Base-by-base conservation (phyloP, 2,329 filamentous ascomycete genomes). In the Nigrospora osmanthi region DNA sequence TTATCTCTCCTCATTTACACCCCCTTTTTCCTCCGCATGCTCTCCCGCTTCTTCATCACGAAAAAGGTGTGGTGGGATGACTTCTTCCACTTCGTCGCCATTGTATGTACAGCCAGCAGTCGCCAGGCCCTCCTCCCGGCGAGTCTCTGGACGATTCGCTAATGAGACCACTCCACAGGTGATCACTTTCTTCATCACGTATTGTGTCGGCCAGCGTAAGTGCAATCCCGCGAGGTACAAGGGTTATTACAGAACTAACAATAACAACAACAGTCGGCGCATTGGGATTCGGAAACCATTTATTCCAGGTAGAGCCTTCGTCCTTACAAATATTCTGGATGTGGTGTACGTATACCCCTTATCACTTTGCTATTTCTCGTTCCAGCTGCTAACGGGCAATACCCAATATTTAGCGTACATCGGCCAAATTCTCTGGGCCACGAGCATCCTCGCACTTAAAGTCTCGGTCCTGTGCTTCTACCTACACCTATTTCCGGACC, bases 401-500 rank as follows among this genome's bases (percentile, higher is more conserved):
- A n/a, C 19, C 28, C 10, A 13, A 17, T 28, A 4, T 28, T 11
- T 23, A 42, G 40, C 35, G 19, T 42, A 42, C n/a, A 31, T 42
- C n/a, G 35, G 40, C 14, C 40, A 42, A 33, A 23, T 36, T 13
- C 40, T 42, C 13, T 42, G 40, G 40, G 40, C 40, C n/a, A 28
- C 35, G 17, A 42, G 35, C n/a, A 42, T 42, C 19, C 40, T 42
- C 13, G 32, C 33, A 0, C 33, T 42, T 4, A 42, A 42, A 11
- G 35, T 42, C 14, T 42, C 40, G 3, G 28, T 42, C 19, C n/a
- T 42, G 33, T 42, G 40, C 33, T 34, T 42, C 14, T 42, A 42
- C 11, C 40, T 42, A 12, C 40, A 33, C 12, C 12, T 42, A 12
- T 35, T 42, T 12, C 40, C 40, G 17, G 33, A 23, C 11, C 33